Evolutionary conservation across 1,284 basidiomycete species (phyloP).

Genomic region (Apiotrichum siamense): DNA sequence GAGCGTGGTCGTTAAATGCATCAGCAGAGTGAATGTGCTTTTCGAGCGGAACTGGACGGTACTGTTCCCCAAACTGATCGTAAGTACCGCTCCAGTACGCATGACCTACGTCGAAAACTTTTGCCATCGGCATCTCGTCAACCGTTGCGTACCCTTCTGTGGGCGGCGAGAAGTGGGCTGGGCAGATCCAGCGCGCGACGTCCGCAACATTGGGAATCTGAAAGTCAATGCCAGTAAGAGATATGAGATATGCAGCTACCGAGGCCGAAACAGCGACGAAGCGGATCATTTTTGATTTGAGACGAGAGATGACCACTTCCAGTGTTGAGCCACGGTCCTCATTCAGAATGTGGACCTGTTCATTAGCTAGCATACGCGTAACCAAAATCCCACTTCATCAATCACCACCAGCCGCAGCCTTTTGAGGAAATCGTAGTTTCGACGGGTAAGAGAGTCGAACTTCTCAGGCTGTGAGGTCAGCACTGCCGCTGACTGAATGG

Average conservation of each 20-base stretch:
- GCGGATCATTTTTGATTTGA: slow-evolving; percentile 58
- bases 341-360: slow-evolving; percentile 82
- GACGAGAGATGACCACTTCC: slow-evolving; percentile 88
- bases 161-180: not conserved
- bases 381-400: slow-evolving; percentile 62
- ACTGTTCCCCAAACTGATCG: slow-evolving; percentile 80
- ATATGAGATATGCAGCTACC: slow-evolving; percentile 45
- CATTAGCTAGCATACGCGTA: not conserved
- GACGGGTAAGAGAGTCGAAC: slow-evolving; percentile 84
- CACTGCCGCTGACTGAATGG: not conserved
- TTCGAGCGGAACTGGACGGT: slow-evolving; percentile 72
- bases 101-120: slow-evolving; percentile 61
- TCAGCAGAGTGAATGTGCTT: slow-evolving; percentile 63
- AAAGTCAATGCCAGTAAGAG: not conserved
- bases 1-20: slow-evolving; percentile 69
- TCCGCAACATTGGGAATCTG: slow-evolving; percentile 76
- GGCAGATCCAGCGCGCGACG: slow-evolving; percentile 76
- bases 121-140: slow-evolving; percentile 52
- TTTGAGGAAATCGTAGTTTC: slow-evolving; percentile 43
- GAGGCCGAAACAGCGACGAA: slow-evolving; percentile 90
- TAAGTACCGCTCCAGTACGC: too few relatives aligned
- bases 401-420: slow-evolving; percentile 63
- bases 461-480: slow-evolving; percentile 68
- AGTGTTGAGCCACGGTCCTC: slow-evolving; percentile 83
- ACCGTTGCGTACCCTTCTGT: not conserved